Base-by-base conservation (phyloP, 1,284 basidiomycete genomes). In the Cryptococcus neoformans region DNA sequence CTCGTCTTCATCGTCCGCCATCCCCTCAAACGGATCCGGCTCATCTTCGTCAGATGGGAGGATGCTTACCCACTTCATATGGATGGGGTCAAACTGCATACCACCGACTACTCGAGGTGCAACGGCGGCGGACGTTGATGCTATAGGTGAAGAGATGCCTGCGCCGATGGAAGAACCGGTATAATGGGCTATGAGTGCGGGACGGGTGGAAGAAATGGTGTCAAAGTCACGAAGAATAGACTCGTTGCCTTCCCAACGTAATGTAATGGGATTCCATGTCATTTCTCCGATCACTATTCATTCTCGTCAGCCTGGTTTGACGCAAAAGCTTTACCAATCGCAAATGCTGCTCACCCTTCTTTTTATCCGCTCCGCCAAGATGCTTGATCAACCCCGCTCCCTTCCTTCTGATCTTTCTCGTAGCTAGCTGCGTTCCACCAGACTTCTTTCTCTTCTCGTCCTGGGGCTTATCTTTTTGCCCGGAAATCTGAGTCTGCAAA, bases 231-330 rank as follows among this genome's bases (percentile, higher is more conserved):
- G 85, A 44, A 97, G 82, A 10, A 85, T 85, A 55, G 87, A 85
- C 65, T 98, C 94, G 75, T 98, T 97, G 57, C 95, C 95, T 80
- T 98, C 94, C 94, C 94, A 98, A 21, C 90, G 87, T 28, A 91
- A 83, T 7, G 85, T 86, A 39, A 80, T 80, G 21, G 92, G 91
- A 76, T 98, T 97, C 90, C 92, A 98, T 65, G 86, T 90, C 95
- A 98, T 98, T 57, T 95, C 92, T 21, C 91, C 91, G 56, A 94
- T 85, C 45, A 90, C 91, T 92, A 46, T 38, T 21, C 36, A 34
- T 16, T 1, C 28, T 28, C 12, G 34, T 58, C 46, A 53, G 50
- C 50, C 46, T 17, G 4, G 5, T 37, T 11, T 37, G 1, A n/a
- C 36, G n/a, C 46, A 35, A 14, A 28, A 48, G 34, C 35, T n/a